phyloP scores from a whole-genome alignment of 768 basidiomycete species.

The Pleurotus cornucopiae region DNA sequence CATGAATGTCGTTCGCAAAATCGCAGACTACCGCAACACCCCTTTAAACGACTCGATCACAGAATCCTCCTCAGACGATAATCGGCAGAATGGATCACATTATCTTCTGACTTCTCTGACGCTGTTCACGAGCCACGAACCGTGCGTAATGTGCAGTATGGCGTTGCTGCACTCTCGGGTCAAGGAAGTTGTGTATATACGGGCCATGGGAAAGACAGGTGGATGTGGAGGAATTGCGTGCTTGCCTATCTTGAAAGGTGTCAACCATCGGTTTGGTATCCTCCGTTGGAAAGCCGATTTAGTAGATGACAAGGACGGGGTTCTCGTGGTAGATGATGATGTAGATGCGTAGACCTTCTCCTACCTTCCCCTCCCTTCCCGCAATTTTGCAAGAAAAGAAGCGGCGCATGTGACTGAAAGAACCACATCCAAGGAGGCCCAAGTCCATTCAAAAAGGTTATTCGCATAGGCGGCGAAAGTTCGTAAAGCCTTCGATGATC shows the following conservation, averaged over 20 bases:
- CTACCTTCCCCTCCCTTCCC: neutral
- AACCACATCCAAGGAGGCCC: too few species aligned
- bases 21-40: slow-evolving; percentile 53
- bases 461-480: too few species aligned
- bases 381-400: too few species aligned
- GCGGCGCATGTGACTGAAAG: too few species aligned
- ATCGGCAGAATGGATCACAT: slow-evolving; percentile 58
- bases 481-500: too few species aligned
- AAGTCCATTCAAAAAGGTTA: too few species aligned
- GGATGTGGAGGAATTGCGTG: slow-evolving; percentile 79
- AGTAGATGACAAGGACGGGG: neutral
- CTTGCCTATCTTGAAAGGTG: slow-evolving; percentile 74
- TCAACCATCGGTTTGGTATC: slow-evolving; percentile 87
- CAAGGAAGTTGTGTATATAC: slow-evolving; percentile 74
- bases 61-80: neutral
- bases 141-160: slow-evolving; percentile 98
- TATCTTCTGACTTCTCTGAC: slow-evolving; percentile 86
- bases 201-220: slow-evolving; percentile 74
- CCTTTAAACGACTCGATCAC: slow-evolving; percentile 9
- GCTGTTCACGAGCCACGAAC: slow-evolving; percentile 92
- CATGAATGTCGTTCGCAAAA: slow-evolving; percentile 66
- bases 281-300: slow-evolving; percentile 51
- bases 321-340: slow-evolving; percentile 6
- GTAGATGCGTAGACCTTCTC: slow-evolving; percentile 6
- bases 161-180: slow-evolving; percentile 93